Evolutionary conservation across 306 rosid genomes (phyloP).

Genomic region (Cucumis melo): DNA sequence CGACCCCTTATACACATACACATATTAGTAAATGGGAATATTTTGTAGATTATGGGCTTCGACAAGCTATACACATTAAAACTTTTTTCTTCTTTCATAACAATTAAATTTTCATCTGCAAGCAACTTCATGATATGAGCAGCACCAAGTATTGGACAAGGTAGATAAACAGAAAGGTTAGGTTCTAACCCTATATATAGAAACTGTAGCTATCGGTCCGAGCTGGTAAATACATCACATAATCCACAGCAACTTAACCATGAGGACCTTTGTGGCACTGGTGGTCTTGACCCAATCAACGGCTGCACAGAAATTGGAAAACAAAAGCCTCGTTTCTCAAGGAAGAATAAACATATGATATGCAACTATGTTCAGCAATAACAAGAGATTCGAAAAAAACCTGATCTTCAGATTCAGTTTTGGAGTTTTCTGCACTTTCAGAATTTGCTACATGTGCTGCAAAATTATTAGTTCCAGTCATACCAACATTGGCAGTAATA

Average conservation of each 20-base stretch:
- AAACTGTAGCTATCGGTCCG: conserved; percentile 6
- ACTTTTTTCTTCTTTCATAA: background rate
- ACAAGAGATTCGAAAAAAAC: conserved; percentile 24
- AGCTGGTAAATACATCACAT: conserved; percentile 12
- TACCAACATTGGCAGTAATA: conserved; percentile 13
- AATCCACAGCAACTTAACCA: conserved; percentile 15
- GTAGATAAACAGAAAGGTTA: background rate
- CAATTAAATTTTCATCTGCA: background rate
- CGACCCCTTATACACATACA: background rate
- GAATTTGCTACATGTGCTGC: conserved; percentile 7
- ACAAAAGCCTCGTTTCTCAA: background rate
- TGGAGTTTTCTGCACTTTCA: conserved; percentile 19
- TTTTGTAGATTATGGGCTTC: background rate
- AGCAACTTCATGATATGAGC: background rate
- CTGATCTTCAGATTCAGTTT: conserved; percentile 35
- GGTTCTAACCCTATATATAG: conserved; percentile 4
- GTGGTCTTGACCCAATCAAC: background rate
- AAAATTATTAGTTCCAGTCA: conserved; percentile 18
- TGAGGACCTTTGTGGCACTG: conserved; percentile 5
- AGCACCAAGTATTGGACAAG: background rate
- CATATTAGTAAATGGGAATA: background rate
- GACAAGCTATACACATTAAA: background rate
- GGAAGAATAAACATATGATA: background rate
- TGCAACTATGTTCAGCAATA: background rate
- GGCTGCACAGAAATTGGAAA: background rate